Base-by-base conservation (phyloP, 2,329 filamentous ascomycete genomes). In the Fusarium annulatum region DNA sequence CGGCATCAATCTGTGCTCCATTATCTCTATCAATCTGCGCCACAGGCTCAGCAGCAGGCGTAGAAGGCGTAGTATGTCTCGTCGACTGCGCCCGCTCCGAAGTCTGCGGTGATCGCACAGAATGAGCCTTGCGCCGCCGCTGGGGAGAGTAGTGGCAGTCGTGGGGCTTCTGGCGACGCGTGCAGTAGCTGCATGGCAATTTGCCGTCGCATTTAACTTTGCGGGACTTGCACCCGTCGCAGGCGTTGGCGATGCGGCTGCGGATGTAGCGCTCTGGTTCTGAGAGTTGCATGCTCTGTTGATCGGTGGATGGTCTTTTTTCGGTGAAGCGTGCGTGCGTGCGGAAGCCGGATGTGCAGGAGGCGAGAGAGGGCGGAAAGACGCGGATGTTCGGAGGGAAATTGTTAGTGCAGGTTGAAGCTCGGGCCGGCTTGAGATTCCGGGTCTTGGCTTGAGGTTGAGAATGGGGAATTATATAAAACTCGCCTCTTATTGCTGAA, bases 131-230 rank as follows among this genome's bases (percentile, higher is more conserved):
- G 49, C 80, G 80, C 6, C 85, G 82, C 33, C 84, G 80, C 67
- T 85, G 83, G 7, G 85, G 82, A 18, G 86, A 87, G 70, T 88
- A 89, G 57, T 81, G 84, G 65, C 87, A 89, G 9, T 80, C 70
- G 14, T 84, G 80, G 12, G 84, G 80, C 28, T 83, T 82, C 65
- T 83, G 83, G 2, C 86, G 82, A 3, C 83, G 79, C 16, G 81
- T 81, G 69, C 87, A 89, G 73, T 88, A 88, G 43, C 82, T 81
- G 76, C 87, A 89, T 2, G 87, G 87, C n/a, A 82, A 74, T n/a
- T 82, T 82, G 3, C 87, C 87, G 70, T 88, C 87, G 76, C 87
- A 89, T 79, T 87, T 88, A 45, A 88, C 85, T 82, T 88, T 89
- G 61, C 86, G 84, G 16, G 84, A 82, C 73, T 89, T 89, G 81